Evolutionary conservation across 768 basidiomycete genomes (phyloP), one percentile per base, ranked within the genome.

Genomic region (Serendipita sp.): DNA sequence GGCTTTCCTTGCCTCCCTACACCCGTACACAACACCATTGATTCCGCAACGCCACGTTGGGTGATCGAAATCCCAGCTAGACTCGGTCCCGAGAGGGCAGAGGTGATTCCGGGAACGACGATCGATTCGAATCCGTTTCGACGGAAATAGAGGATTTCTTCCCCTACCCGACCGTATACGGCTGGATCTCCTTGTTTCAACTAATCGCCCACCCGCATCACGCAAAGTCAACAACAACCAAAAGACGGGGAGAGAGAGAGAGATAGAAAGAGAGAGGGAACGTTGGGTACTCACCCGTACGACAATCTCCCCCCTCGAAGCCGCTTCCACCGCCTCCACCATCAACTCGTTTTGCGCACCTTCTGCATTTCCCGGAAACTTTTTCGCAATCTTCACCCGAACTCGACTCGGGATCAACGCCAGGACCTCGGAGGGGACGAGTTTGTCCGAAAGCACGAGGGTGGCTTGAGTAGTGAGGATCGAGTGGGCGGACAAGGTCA

Each of bases 171-270:
- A 2, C 91, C 96, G 71, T 96, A 99, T 0, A 99, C 84, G 15
- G 88, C 86, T 10, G 96, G 96, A 72, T 99, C 96, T 11, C 96
- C 96, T 78, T 98, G 96, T 76, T 99, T 98, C 16, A 99, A 79
- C 89, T 92, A 60, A 32, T 32, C 45, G 24, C 24, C 24, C 24
- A 24, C 24, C 24, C 24, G 24, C 24, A 24, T 24, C 24, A 24
- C 24, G 24, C 24, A 24, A 24, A 24, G 24, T 24, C 24, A 24
- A 24, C 1, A 24, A 24, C 24, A 24, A 24, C 24, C 24, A 24
- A 24, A 18, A 45, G 35, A 41, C 32, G 53, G 24, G 24, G 24
- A 24, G 24, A 24, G 24, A 24, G 24, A 24, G 24, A 24, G 24
- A 24, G 24, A 0, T 0, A 45, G 1, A 46, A 1, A 46, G 64